phyloP scores from a whole-genome alignment of 345 rosid genomes.

The Gossypioides kirkii region DNA sequence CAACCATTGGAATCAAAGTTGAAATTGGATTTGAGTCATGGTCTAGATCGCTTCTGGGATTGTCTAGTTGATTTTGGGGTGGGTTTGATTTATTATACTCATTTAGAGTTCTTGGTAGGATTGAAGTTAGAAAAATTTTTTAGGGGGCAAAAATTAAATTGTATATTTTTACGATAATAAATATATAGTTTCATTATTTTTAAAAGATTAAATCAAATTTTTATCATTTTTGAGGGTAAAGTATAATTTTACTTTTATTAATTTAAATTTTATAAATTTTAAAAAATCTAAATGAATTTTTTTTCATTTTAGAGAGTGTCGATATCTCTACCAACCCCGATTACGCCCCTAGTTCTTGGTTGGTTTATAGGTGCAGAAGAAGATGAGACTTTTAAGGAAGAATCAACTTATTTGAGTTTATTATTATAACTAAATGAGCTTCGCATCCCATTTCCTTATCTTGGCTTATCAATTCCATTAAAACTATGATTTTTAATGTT shows the following conservation, averaged over 20 bases:
- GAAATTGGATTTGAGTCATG: constrained; percentile 27
- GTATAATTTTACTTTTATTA: too few relatives aligned
- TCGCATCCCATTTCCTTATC: constrained; percentile 28
- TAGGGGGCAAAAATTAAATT: too few relatives aligned
- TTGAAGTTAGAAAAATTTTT: too few relatives aligned
- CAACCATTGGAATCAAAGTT: neutral
- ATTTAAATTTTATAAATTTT: too few relatives aligned
- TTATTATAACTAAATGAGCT: constrained; percentile 29
- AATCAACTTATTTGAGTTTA: constrained; percentile 9
- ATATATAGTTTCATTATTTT: too few relatives aligned
- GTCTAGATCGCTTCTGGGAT: constrained; percentile 29
- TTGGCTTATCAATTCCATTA: constrained; percentile 38
- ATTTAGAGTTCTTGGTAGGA: neutral
- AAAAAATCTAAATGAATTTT: too few relatives aligned
- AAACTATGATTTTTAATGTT: constrained; percentile 13
- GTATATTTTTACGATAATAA: too few relatives aligned
- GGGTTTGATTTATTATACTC: constrained; percentile 16
- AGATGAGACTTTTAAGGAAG: constrained; percentile 22
- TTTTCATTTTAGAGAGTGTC: too few relatives aligned
- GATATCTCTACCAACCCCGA: too few relatives aligned
- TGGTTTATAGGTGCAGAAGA: neutral
- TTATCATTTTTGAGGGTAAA: too few relatives aligned
- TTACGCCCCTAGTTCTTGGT: constrained; percentile 1
- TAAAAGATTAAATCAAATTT: too few relatives aligned
- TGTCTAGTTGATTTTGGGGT: constrained; percentile 6